phyloP scores from a whole-genome alignment of 2,329 filamentous ascomycete genomes.

The Colletotrichum cereale region DNA sequence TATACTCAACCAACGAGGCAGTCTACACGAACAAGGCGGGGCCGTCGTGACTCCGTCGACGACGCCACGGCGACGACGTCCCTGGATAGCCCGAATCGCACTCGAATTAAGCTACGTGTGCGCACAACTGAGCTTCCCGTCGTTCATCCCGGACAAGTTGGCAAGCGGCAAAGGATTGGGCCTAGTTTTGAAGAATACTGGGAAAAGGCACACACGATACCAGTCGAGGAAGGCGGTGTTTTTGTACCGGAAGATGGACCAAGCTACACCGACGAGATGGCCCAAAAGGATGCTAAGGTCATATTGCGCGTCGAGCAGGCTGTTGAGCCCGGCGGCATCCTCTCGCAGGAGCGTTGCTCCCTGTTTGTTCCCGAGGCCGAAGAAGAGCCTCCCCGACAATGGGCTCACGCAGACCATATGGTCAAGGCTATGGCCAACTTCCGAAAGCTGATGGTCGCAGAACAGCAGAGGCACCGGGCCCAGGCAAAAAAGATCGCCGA shows the following conservation, averaged over 20 bases:
- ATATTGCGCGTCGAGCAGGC: conserved; percentile 79
- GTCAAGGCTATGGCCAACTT: conserved; percentile 84
- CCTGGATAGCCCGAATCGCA: conserved; percentile 46
- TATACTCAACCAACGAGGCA: conserved; percentile 54
- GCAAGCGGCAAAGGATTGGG: conserved; percentile 65
- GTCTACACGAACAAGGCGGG: conserved; percentile 58
- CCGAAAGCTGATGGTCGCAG: conserved; percentile 81
- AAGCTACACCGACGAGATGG: conserved; percentile 71
- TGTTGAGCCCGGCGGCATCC: conserved; percentile 78
- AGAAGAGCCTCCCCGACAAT: conserved; percentile 82
- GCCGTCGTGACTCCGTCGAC: conserved; percentile 54
- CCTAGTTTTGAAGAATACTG: conserved; percentile 71
- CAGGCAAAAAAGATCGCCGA: conserved; percentile 84
- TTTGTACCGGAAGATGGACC: conserved; percentile 67
- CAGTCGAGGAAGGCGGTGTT: conserved; percentile 71
- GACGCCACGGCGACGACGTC: conserved; percentile 35
- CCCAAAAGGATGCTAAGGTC: conserved; percentile 75
- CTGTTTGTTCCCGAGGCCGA: conserved; percentile 78
- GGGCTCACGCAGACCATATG: conserved; percentile 89
- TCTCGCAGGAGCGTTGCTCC: conserved; percentile 78
- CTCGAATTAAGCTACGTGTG: conserved; percentile 64
- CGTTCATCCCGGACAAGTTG: conserved; percentile 70
- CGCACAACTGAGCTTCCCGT: conserved; percentile 65
- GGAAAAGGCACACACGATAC: conserved; percentile 60
- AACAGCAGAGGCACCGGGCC: conserved; percentile 82